These are phyloP conservation scores for Aspergillus ostianus DNA, from an alignment of 495 filamentous ascomycete genomes.

Conservation along the genomic window DNA sequence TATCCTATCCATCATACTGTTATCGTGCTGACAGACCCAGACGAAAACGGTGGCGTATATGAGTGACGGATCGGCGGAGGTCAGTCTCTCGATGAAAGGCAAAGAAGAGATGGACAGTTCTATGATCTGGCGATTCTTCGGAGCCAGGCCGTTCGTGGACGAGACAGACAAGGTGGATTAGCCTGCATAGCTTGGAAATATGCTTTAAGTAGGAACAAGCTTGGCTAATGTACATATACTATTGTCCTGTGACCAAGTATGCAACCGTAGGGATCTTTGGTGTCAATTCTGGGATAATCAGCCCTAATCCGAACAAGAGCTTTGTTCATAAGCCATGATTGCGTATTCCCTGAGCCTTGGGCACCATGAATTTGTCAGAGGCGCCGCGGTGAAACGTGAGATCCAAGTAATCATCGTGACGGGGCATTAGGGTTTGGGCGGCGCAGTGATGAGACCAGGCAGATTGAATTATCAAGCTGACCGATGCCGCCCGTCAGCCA, in stretches of 20 bases:
- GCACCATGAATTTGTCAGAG: too few species aligned
- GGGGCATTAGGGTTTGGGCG: too few species aligned
- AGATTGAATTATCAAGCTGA: too few species aligned
- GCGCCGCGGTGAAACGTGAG: too few species aligned
- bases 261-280: background rate
- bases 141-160: constrained; percentile 15
- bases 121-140: constrained; percentile 19
- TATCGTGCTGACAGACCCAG: constrained; percentile 2
- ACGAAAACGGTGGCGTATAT: constrained; percentile 14
- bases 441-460: too few species aligned
- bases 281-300: background rate
- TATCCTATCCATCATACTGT: background rate
- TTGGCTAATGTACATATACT: background rate
- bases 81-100: constrained; percentile 2
- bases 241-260: too few species aligned
- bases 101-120: constrained; percentile 16
- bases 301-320: background rate
- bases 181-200: background rate
- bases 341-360: too few species aligned
- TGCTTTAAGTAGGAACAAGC: too few species aligned
- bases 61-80: constrained; percentile 13
- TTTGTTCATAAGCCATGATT: background rate
- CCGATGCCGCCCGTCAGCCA: background rate
- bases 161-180: background rate
- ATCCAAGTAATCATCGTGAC: too few species aligned